Conservation (phyloP, 345 rosid genomes). For the Rhodamnia rubescens region DNA sequence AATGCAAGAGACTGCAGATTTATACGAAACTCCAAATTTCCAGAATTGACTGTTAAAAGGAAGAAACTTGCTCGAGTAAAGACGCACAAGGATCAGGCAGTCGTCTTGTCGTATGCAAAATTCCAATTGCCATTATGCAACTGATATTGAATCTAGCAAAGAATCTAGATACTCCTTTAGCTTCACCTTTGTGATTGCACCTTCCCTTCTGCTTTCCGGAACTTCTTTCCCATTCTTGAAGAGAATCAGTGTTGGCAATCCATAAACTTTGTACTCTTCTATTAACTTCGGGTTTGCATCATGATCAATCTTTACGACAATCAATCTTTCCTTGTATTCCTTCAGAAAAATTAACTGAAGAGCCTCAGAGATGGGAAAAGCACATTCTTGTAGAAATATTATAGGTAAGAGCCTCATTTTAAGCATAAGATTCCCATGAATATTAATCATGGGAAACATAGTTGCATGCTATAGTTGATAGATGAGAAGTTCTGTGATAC, state of each 20-base stretch:
- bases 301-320: constrained; percentile 70
- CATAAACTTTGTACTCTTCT: constrained; percentile 60
- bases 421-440: background rate
- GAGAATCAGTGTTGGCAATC: constrained; percentile 68
- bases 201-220: constrained; percentile 75
- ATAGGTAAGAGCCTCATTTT: background rate
- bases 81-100: background rate
- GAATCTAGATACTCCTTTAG: constrained; percentile 61
- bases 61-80: background rate
- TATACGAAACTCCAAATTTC: background rate
- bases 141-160: constrained; percentile 37
- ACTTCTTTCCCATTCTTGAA: constrained; percentile 71
- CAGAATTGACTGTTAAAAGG: background rate
- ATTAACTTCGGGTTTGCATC: constrained; percentile 60
- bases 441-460: background rate
- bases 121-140: constrained; percentile 17
- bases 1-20: background rate
- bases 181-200: constrained; percentile 69
- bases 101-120: background rate
- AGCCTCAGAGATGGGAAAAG: background rate
- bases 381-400: background rate
- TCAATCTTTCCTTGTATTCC: constrained; percentile 62
- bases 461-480: background rate
- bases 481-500: background rate
- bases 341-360: constrained; percentile 2